A percentile compares a stretch with the other conserved stretches of the same genome.
Evolutionary conservation across 1,284 basidiomycete species (phyloP).

Genomic region (Trichosporon asahii): DNA sequence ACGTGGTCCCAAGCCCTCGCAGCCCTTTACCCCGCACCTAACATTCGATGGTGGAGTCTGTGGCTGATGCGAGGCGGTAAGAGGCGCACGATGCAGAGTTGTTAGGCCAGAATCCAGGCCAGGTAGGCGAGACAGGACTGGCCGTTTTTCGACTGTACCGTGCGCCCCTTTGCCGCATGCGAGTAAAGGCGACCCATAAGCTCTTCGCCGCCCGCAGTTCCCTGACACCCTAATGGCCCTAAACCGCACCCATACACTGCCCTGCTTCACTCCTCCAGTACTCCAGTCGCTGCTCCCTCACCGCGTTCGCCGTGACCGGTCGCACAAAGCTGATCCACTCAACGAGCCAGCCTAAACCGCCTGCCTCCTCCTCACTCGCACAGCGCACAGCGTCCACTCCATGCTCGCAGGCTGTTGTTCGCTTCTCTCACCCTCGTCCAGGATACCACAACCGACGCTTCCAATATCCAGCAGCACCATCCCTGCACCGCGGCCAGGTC

Average conservation of each 20-base stretch:
- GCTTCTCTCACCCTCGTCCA: neutral
- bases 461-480: neutral
- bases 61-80: neutral
- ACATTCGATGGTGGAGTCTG: neutral
- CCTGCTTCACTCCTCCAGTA: no score
- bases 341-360: no score
- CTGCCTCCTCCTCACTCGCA: no score
- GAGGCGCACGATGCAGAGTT: neutral
- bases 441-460: neutral
- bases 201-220: neutral
- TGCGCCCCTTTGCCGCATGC: no score
- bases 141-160: no score
- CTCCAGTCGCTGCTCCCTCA: no score
- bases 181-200: no score
- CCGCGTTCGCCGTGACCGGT: no score
- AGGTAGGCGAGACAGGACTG: neutral
- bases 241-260: neutral
- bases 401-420: neutral
- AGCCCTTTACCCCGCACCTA: neutral
- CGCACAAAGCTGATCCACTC: no score
- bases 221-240: constrained; percentile 3
- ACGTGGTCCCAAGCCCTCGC: no score
- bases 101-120: no score
- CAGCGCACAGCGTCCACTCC: no score
- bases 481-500: neutral